Conservation (phyloP, 2,329 filamentous ascomycete species). For the Microdochium trichocladiopsis region DNA sequence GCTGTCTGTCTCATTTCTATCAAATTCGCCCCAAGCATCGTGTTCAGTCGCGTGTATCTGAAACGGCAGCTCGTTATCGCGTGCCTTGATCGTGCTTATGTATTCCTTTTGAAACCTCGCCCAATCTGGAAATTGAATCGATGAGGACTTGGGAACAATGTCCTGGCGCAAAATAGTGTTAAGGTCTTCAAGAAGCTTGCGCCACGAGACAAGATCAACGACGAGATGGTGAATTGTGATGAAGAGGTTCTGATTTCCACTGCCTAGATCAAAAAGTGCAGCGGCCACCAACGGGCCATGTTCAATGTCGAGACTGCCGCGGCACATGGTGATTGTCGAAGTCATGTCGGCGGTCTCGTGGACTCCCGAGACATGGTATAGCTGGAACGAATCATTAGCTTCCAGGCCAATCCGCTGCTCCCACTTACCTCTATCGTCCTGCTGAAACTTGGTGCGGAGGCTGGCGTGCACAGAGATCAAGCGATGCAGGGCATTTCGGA, state of each 20-base stretch:
- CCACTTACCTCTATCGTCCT: slow-evolving; percentile 24
- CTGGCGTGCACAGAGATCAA: not conserved
- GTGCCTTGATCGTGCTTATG: not conserved
- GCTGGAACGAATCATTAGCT: not conserved
- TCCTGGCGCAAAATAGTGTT: not conserved
- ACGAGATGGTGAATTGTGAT: not conserved
- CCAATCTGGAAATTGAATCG: not conserved
- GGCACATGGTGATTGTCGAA: slow-evolving; percentile 29
- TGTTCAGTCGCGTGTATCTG: not conserved
- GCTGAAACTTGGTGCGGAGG: slow-evolving; percentile 13
- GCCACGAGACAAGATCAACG: not conserved
- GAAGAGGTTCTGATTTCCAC: slow-evolving; percentile 17
- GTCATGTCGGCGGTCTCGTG: slow-evolving; percentile 33
- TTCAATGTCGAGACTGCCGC: slow-evolving; percentile 37
- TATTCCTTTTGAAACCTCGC: not conserved
- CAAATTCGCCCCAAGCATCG: not conserved
- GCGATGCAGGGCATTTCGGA: slow-evolving; percentile 34
- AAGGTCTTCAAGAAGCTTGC: not conserved
- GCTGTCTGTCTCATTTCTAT: not conserved
- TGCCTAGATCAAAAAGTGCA: slow-evolving; percentile 36
- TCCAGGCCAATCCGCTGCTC: not conserved
- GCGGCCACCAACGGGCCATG: slow-evolving; percentile 42
- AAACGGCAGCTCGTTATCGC: not conserved
- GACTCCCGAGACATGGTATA: slow-evolving; percentile 8
- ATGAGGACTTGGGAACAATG: not conserved